These are phyloP conservation scores for Diplodia seriata DNA, from an alignment of 2,329 filamentous ascomycete genomes.

Conservation along the genomic window DNA sequence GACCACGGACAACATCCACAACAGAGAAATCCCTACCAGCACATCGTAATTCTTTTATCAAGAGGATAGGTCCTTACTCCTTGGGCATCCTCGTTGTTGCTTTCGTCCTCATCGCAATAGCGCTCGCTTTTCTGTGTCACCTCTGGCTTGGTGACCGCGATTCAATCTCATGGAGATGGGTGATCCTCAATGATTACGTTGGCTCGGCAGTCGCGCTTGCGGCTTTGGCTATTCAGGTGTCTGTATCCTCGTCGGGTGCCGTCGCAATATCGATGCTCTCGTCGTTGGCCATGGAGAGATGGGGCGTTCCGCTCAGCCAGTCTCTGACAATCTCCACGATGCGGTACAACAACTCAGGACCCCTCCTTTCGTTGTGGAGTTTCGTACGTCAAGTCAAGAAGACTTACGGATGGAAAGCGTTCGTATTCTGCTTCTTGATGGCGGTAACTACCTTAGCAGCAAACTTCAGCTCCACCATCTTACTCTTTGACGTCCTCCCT, in stretches of 20 bases:
- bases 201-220: slow-evolving; percentile 6
- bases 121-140: background rate
- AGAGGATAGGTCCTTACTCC: slow-evolving; percentile 5
- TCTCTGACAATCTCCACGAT: slow-evolving; percentile 14
- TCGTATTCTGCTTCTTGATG: background rate
- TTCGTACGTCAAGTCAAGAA: background rate
- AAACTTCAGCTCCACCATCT: slow-evolving; percentile 23
- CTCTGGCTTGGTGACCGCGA: background rate
- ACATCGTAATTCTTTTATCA: slow-evolving; percentile 1
- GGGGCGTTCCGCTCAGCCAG: slow-evolving; percentile 7
- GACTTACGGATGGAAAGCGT: background rate
- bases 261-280: slow-evolving; percentile 18
- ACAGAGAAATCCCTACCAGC: background rate
- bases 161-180: slow-evolving; percentile 5
- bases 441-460: background rate
- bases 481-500: slow-evolving; percentile 11
- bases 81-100: background rate
- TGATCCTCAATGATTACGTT: slow-evolving; percentile 8
- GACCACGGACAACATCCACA: background rate
- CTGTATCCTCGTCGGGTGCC: background rate
- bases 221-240: slow-evolving; percentile 3
- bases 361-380: background rate
- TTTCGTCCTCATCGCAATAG: background rate
- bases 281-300: slow-evolving; percentile 15
- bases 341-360: slow-evolving; percentile 13